These are phyloP conservation scores for Rhodotorula sp. DNA, from an alignment of 1,284 basidiomycete genomes.

Conservation along the genomic window DNA sequence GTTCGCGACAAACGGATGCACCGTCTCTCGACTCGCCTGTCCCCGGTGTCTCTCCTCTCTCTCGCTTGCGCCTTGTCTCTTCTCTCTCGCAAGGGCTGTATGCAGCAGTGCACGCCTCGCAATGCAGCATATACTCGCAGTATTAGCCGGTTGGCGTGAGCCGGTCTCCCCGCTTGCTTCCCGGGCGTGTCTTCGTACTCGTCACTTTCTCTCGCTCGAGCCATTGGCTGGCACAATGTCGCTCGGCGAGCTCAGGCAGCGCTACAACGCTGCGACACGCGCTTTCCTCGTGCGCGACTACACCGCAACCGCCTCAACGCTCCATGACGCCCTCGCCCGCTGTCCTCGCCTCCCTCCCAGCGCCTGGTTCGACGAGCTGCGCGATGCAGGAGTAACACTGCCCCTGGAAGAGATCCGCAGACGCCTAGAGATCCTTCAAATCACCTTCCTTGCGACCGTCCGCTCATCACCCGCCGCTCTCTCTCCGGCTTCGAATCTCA, in stretches of 20 bases:
- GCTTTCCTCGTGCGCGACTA: slow-evolving; percentile 38
- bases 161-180: no score
- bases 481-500: background rate
- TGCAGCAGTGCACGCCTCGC: no score
- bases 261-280: slow-evolving; percentile 25
- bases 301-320: slow-evolving; percentile 9
- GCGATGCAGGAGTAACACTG: background rate
- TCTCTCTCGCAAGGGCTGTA: no score
- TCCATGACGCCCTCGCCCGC: slow-evolving; percentile 6
- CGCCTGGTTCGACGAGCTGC: slow-evolving; percentile 19
- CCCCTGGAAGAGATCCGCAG: slow-evolving; percentile 9
- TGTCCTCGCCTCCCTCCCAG: background rate
- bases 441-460: slow-evolving; percentile 39
- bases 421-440: slow-evolving; percentile 26
- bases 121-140: background rate
- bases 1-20: background rate
- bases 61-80: background rate
- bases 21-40: background rate
- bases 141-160: background rate
- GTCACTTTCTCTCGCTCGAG: background rate
- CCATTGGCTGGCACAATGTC: background rate
- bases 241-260: slow-evolving; percentile 9
- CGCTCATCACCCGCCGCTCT: slow-evolving; percentile 10
- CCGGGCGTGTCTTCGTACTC: background rate
- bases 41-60: background rate